A percentile compares a stretch with the other conserved stretches of the same genome.
Evolutionary conservation across 768 basidiomycete genomes (phyloP).

Genomic region (Hericium alpestre): DNA sequence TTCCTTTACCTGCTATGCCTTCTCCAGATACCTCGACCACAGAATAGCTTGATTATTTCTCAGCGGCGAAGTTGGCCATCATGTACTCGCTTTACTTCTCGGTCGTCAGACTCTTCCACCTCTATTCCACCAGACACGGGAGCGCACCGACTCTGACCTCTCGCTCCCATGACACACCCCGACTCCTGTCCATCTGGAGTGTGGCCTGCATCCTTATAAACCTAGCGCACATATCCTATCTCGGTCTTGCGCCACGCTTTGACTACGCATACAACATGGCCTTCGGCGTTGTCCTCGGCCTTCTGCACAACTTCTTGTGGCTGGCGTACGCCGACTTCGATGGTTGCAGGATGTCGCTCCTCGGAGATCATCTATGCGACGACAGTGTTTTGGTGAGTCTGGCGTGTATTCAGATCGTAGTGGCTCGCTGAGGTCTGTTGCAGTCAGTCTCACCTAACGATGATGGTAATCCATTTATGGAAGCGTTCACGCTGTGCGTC

Average conservation of each 20-base stretch:
- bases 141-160: constrained; percentile 1
- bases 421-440: too few relatives aligned
- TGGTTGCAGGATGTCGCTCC: too few relatives aligned
- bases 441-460: too few relatives aligned
- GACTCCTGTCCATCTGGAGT: constrained; percentile 30
- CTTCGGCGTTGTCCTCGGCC: constrained; percentile 69
- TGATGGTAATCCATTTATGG: too few relatives aligned
- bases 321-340: constrained; percentile 44
- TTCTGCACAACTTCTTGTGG: constrained; percentile 79
- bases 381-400: too few relatives aligned
- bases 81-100: constrained; percentile 72
- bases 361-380: too few relatives aligned
- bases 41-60: constrained; percentile 92
- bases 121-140: constrained; percentile 39
- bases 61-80: constrained; percentile 79
- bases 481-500: too few relatives aligned
- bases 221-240: constrained; percentile 67
- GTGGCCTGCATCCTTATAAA: constrained; percentile 44
- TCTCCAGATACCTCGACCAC: constrained; percentile 65
- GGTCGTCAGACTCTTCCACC: constrained; percentile 63
- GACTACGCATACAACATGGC: constrained; percentile 90
- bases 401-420: too few relatives aligned
- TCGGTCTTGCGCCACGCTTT: constrained; percentile 66
- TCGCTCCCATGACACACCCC: constrained; percentile 1
- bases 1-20: too few relatives aligned